Percentiles rank a stretch among this genome's conserved stretches.
Conservation (phyloP, 768 basidiomycete genomes). For the Suillus spraguei region DNA sequence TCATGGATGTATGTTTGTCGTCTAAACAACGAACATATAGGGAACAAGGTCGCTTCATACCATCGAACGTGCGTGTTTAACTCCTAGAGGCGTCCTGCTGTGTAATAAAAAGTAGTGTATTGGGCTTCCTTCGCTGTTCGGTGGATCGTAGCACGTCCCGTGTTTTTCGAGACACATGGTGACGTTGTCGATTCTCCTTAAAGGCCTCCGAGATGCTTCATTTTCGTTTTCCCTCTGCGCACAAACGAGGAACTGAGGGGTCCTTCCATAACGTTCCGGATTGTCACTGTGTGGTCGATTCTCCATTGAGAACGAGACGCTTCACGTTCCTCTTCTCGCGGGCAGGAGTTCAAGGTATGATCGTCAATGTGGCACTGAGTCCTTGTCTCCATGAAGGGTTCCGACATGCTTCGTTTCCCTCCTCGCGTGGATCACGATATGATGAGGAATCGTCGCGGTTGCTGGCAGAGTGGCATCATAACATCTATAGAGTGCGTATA, state of each 20-base stretch:
- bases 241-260: not conserved
- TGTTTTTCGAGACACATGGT: not conserved
- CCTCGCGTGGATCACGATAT: not conserved
- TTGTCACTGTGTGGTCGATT: not conserved
- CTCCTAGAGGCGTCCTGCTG: not conserved
- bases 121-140: not conserved
- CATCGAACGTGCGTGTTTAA: not conserved
- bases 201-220: not conserved
- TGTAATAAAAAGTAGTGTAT: not conserved
- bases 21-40: not conserved
- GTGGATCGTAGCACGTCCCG: not conserved
- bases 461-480: not conserved
- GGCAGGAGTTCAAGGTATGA: not conserved
- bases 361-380: not conserved
- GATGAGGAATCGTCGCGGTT: not conserved
- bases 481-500: not conserved
- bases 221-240: not conserved
- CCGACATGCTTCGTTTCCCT: not conserved
- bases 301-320: not conserved
- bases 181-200: not conserved
- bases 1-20: not conserved
- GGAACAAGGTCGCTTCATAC: not conserved
- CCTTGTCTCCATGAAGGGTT: not conserved
- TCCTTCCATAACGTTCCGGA: not conserved
- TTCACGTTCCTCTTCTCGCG: not conserved